Percentiles rank a stretch among this genome's conserved stretches.
These are phyloP conservation scores for Globisporangium canariense DNA, from an alignment of 352 stramenopile species.

Conservation along the genomic window DNA sequence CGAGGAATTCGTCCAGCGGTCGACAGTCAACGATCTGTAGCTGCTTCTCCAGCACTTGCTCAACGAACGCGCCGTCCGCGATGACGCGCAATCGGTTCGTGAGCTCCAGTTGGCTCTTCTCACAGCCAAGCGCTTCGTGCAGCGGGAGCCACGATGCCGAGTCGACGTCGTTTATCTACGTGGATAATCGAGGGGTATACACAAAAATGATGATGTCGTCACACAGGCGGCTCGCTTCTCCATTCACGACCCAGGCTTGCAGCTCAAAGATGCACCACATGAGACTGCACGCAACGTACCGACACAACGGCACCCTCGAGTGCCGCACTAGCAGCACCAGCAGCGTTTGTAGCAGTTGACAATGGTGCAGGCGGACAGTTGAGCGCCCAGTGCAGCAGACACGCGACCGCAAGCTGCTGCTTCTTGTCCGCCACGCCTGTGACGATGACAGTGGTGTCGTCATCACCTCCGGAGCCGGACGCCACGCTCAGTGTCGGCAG, in stretches of 20 bases:
- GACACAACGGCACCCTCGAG: constrained; percentile 22
- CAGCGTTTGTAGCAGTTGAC: background rate
- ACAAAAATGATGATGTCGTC: background rate
- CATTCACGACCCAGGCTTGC: background rate
- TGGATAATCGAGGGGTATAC: background rate
- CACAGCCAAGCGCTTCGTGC: constrained; percentile 38
- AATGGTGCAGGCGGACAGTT: constrained; percentile 9
- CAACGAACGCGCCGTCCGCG: constrained; percentile 21
- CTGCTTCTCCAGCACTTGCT: constrained; percentile 27
- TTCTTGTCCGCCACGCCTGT: constrained; percentile 29
- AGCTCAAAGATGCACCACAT: background rate
- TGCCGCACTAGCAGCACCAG: constrained; percentile 7
- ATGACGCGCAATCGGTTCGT: constrained; percentile 26
- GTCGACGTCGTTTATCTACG: constrained; percentile 22
- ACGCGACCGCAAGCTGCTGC: constrained; percentile 50
- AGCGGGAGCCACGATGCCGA: constrained; percentile 32
- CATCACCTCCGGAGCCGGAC: background rate
- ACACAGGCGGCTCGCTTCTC: background rate
- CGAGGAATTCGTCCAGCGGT: constrained; percentile 43
- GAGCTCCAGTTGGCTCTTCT: constrained; percentile 28
- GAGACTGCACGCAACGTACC: background rate
- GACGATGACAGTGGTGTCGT: constrained; percentile 11
- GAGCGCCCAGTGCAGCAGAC: constrained; percentile 49
- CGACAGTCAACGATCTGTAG: constrained; percentile 56
- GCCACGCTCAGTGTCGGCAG: background rate